A percentile compares a stretch with the other conserved stretches of the same genome.
Conservation (phyloP, 2,329 filamentous ascomycete species). For the Xylaria sp. region DNA sequence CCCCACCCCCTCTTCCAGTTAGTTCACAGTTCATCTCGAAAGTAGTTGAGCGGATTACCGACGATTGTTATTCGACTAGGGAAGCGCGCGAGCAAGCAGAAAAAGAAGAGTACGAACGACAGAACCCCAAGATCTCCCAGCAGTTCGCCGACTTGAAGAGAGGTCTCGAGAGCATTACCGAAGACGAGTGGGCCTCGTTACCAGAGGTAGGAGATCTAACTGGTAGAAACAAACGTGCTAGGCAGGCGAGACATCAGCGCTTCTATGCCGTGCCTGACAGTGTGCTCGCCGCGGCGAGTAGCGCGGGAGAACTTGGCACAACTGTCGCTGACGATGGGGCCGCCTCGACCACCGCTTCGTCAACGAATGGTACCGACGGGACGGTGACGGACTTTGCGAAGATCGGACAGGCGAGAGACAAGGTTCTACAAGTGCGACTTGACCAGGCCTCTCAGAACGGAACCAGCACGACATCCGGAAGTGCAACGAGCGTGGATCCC, state of each 20-base stretch:
- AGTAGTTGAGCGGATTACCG: constrained; percentile 78
- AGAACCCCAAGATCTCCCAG: constrained; percentile 97
- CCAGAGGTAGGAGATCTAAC: constrained; percentile 97
- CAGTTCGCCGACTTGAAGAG: constrained; percentile 97
- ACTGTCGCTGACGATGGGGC: constrained; percentile 83
- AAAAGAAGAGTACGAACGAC: constrained; percentile 91
- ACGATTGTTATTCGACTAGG: constrained; percentile 71
- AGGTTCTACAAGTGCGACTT: constrained; percentile 90
- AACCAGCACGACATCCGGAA: constrained; percentile 73
- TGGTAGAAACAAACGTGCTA: constrained; percentile 85
- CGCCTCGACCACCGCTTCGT: constrained; percentile 47
- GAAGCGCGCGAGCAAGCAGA: constrained; percentile 93
- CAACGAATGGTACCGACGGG: constrained; percentile 65
- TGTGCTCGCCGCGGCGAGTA: constrained; percentile 85
- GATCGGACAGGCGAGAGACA: constrained; percentile 94
- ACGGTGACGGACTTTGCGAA: constrained; percentile 98
- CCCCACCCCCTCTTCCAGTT: constrained; percentile 55
- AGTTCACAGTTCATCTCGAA: constrained; percentile 70
- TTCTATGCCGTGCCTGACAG: constrained; percentile 98
- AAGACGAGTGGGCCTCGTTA: constrained; percentile 95
- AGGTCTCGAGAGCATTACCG: constrained; percentile 82
- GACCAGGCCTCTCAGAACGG: constrained; percentile 83
- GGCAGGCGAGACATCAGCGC: constrained; percentile 79
- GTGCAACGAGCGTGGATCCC: constrained; percentile 88
- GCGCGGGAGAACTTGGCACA: constrained; percentile 81